Evolutionary conservation across 2,329 filamentous ascomycete species (phyloP), one percentile per base, ranked within the genome.

Genomic region (Leptographium procerum): DNA sequence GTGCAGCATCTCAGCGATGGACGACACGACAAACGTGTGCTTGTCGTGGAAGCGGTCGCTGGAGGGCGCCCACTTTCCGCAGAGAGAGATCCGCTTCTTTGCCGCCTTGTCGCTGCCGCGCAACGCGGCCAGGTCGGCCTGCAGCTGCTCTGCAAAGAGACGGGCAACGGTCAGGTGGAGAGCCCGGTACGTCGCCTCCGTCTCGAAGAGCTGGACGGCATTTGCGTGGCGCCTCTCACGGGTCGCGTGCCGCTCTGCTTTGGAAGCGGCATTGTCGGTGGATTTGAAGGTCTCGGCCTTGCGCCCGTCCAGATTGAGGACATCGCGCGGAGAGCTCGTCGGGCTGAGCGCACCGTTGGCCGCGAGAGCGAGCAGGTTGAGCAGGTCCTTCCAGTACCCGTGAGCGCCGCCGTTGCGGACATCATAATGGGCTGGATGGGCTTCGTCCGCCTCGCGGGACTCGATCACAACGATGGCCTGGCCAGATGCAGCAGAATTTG

Each of bases 321-420:
- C 64, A 0, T 70, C 65, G 1, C 62, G 63, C 2, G 74, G 75
- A 31, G 78, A 63, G 2, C 70, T 69, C 14, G 73, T 64, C 7
- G 70, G 70, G 16, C 71, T 67, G 14, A 84, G 71, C 64, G 77
- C 70, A 26, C 71, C 69, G 55, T 80, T 76, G 28, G 72, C 77
- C 0, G 75, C 74, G 2, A 85, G 70, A 1, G 73, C 77, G 0
- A 84, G 70, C 3, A 84, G 71, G 62, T 84, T 84, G 2, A 83
- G 69, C 3, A 84, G 69, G 64, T 84, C 81, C 62, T 84, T 84
- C 80, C 80, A 85, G 67, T 84, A 84, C 0, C 82, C 80, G 56
- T 84, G 82, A 5, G 82, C 71, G 2, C 80, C 73, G 0, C 77
- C 76, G 43, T 78, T 66, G 52, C 69, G 67, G 19, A 78, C 72